Base-by-base conservation (phyloP, 176 grass and related monocot genomes). In the Thalia dealbata region DNA sequence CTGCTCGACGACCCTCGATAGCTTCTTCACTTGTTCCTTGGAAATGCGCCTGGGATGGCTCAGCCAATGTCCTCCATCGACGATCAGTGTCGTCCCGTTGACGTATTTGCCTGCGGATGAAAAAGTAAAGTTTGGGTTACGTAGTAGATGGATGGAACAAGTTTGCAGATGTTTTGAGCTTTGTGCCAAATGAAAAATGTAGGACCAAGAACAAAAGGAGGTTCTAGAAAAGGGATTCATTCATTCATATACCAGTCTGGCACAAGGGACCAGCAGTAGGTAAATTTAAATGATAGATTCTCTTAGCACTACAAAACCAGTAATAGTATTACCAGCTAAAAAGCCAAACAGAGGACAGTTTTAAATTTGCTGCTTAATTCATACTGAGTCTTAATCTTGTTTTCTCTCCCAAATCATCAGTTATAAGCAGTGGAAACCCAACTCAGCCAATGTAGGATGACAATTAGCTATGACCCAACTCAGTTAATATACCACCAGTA, bases 61-160 rank as follows among this genome's bases (percentile, higher is more conserved):
- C 77, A 99, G 81, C 95, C 95, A 93, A 70, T 83, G 78, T 42
- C 90, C 95, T 80, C 95, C 90, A 79, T 99, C 95, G 27, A 99
- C 95, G 46, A 93, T 77, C 67, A 99, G 8, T 12, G 86, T 86
- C 42, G 85, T 90, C 41, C 95, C 90, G 81, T 91, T 99, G 72
- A 99, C 83, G 65, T 88, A 99, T 76, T 93, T 99, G n/a, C 95
- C 95, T 97, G 64, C 62, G 81, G 51, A 23, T 64, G 28, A 64
- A 64, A 12, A 38, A 30, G 32, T 14, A 29, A 6, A n/a, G n/a
- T n/a, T n/a, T n/a, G n/a, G n/a, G n/a, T n/a, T n/a, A n/a, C n/a
- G 25, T 18, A 3, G 28, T 32, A 58, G 18, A 58, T 10, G 16
- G 18, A 58, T 48, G 45, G 45, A 58, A 58, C 4, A 58, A 58